Evolutionary conservation across 2,329 filamentous ascomycete species (phyloP), one percentile per base, ranked within the genome.

Genomic region (Emmonsiellopsis sp.): DNA sequence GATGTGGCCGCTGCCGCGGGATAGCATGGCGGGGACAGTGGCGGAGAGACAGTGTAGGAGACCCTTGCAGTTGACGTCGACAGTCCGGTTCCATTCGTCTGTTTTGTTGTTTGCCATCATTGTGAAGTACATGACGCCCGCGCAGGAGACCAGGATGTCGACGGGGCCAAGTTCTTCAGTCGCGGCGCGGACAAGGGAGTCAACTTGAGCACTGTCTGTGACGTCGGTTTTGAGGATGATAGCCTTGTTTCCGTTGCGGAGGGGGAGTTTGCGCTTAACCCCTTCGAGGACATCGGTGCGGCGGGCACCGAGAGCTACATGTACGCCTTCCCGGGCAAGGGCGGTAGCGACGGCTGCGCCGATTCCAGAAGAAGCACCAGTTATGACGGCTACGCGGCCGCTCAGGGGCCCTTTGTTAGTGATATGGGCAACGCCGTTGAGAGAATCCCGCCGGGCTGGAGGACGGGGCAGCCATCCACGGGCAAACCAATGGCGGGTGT

Each of bases 61-160:
- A 38, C 87, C 87, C 71, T 91, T 91, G 81, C 87, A 91, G 73
- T 92, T 92, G 60, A 92, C 86, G 62, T 91, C 87, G 42, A 92
- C 86, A 0, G 87, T 91, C 54, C 81, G 84, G 58, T 90, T 83
- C 87, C 87, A 92, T 62, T 92, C 84, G 5, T 87, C 85, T 0
- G 76, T 80, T 58, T 86, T 79, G 13, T 75, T 79, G 65, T 90
- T 91, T 54, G 84, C 81, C 87, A 92, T 91, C 83, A 91, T 84
- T 52, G 87, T 91, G 71, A 84, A 92, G 73, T 92, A 92, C 87
- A 92, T 92, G 65, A 92, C 87, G 37, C 87, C 87, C 0, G 87
- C 88, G 63, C 86, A 89, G 41, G 83, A 83, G 49, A 92, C 81
- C n/a, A 92, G 78, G 50, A 91, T 87, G 65, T 92, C 87, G 44